These are phyloP conservation scores for Austroboletus novae-zelandiae DNA, from an alignment of 1,284 basidiomycete genomes.

Conservation along the genomic window DNA sequence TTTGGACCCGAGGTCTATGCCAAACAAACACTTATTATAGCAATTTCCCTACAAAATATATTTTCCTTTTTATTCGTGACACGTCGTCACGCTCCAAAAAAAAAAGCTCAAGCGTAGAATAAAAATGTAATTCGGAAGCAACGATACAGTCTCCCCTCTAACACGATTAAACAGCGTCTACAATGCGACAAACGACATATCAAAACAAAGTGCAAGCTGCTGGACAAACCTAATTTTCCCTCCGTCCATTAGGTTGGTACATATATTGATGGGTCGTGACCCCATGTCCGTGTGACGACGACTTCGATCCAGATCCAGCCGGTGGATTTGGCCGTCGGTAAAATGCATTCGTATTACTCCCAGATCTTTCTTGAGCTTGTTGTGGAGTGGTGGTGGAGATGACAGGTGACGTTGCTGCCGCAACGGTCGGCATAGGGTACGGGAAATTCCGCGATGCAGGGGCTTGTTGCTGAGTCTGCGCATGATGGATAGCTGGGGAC, in stretches of 20 bases:
- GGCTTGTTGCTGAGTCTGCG: slow-evolving; percentile 31
- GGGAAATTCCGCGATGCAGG: slow-evolving; percentile 35
- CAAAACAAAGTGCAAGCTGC: slow-evolving; percentile 3
- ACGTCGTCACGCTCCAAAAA: slow-evolving; percentile 14
- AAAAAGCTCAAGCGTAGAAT: slow-evolving; percentile 5
- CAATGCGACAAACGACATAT: slow-evolving; percentile 1
- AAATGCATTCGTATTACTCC: slow-evolving; percentile 22
- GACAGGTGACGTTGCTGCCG: slow-evolving; percentile 40
- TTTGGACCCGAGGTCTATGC: slow-evolving; percentile 25
- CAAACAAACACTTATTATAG: slow-evolving; percentile 20
- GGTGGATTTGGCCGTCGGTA: slow-evolving; percentile 38
- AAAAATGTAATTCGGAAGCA: slow-evolving; percentile 17
- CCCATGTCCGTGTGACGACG: slow-evolving; percentile 32
- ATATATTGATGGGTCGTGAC: slow-evolving; percentile 43
- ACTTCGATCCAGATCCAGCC: slow-evolving; percentile 28
- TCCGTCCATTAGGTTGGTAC: slow-evolving; percentile 43
- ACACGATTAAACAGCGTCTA: slow-evolving; percentile 6
- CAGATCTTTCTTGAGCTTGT: slow-evolving; percentile 30
- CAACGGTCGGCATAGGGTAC: slow-evolving; percentile 48
- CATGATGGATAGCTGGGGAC: slow-evolving; percentile 31
- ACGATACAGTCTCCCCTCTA: slow-evolving; percentile 3
- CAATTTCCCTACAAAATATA: background rate
- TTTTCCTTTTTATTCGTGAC: slow-evolving; percentile 18
- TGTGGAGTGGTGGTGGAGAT: slow-evolving; percentile 30
- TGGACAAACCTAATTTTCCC: slow-evolving; percentile 20